A percentile compares a stretch with the other conserved stretches of the same genome.
Evolutionary conservation across 805 yeast species (phyloP).

Genomic region (Wickerhamomyces sydowiorum): DNA sequence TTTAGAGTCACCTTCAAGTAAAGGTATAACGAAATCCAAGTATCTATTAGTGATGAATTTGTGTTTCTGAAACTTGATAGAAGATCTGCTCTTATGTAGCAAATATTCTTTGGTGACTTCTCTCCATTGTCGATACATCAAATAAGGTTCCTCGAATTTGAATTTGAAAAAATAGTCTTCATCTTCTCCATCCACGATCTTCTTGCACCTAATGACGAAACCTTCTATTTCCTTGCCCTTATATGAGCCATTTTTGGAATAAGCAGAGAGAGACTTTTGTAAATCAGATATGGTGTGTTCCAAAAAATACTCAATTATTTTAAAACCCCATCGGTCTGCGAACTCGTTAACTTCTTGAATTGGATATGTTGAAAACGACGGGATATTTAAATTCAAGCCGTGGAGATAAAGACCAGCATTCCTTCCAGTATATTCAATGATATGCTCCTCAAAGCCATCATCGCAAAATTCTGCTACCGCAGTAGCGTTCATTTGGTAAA

Average conservation of each 20-base stretch:
- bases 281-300: constrained; percentile 31
- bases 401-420: constrained; percentile 83
- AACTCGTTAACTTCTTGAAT: constrained; percentile 55
- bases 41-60: constrained; percentile 60
- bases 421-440: constrained; percentile 62
- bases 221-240: constrained; percentile 81
- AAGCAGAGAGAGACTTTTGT: constrained; percentile 44
- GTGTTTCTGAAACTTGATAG: constrained; percentile 44
- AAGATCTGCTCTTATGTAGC: constrained; percentile 17
- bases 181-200: constrained; percentile 8
- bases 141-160: constrained; percentile 93
- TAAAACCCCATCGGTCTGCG: constrained; percentile 68
- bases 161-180: constrained; percentile 77
- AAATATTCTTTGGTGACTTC: constrained; percentile 71
- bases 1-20: constrained; percentile 44
- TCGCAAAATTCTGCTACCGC: constrained; percentile 94
- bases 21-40: constrained; percentile 55
- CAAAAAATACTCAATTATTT: constrained; percentile 47
- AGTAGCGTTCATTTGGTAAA: constrained; percentile 54
- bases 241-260: constrained; percentile 64
- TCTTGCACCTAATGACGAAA: constrained; percentile 74
- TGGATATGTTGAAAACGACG: constrained; percentile 58
- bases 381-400: constrained; percentile 72
- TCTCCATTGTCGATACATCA: constrained; percentile 85
- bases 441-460: constrained; percentile 91